phyloP scores from a whole-genome alignment of 371 early-diverging fungal species.

The Funneliformis caledonium region DNA sequence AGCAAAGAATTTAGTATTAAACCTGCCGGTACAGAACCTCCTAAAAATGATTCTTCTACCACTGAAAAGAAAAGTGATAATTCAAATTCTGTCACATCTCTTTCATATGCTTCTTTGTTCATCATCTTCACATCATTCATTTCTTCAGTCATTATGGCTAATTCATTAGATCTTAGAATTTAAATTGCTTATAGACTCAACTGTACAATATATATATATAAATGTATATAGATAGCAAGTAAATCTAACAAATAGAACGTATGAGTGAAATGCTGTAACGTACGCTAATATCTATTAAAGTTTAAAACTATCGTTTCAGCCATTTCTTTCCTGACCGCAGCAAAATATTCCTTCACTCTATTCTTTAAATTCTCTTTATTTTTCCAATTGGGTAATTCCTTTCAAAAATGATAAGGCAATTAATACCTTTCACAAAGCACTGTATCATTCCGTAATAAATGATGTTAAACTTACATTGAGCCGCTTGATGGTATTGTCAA shows the following conservation, averaged over 20 bases:
- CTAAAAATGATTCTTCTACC: not conserved
- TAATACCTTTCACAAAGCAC: not conserved
- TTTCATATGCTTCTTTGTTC: not conserved
- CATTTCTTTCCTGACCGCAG: conserved; percentile 44
- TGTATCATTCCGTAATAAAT: not conserved
- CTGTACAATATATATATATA: too few species aligned
- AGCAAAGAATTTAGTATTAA: conserved; percentile 16
- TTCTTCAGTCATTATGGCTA: not conserved
- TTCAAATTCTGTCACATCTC: not conserved
- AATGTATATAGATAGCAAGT: too few species aligned
- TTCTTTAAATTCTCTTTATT: conserved; percentile 27
- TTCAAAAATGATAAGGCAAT: not conserved
- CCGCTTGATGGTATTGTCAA: conserved; percentile 4
- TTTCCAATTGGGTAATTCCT: conserved; percentile 12
- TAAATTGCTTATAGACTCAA: too few species aligned
- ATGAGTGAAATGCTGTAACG: too few species aligned
- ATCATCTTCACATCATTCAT: not conserved
- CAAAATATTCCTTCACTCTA: conserved; percentile 41
- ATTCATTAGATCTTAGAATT: too few species aligned
- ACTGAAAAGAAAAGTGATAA: too few species aligned
- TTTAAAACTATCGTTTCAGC: conserved; percentile 43
- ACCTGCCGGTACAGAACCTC: conserved; percentile 5
- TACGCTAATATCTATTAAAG: not conserved
- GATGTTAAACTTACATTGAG: not conserved
- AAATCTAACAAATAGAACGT: too few species aligned